Percentiles rank a stretch among this genome's conserved stretches.
Evolutionary conservation across 2,329 filamentous ascomycete species (phyloP).

Genomic region (Pseudofabraea citricarpa): DNA sequence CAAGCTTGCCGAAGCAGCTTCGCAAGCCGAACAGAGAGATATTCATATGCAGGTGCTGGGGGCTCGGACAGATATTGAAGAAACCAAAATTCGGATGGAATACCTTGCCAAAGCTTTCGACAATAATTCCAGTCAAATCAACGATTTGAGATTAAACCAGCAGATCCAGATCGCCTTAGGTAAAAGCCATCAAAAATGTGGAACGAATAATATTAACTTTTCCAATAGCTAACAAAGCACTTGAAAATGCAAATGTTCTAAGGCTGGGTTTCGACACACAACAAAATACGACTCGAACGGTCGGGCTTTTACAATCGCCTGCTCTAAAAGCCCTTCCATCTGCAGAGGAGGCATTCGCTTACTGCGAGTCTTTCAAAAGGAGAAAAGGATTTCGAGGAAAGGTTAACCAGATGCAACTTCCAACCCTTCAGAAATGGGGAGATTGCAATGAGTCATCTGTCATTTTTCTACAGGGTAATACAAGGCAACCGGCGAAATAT

Average conservation of each 20-base stretch:
- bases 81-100: not conserved
- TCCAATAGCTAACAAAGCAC: not conserved
- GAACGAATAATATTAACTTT: not conserved
- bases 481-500: not conserved
- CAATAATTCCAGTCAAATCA: not conserved
- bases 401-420: not conserved
- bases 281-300: not conserved
- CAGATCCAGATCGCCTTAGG: not conserved
- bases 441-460: not conserved
- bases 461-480: not conserved
- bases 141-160: not conserved
- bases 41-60: conserved; percentile 9
- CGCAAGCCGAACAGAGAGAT: conserved; percentile 15
- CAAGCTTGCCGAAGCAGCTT: conserved; percentile 8
- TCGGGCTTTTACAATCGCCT: not conserved
- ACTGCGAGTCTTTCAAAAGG: not conserved
- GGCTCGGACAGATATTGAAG: not conserved
- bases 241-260: not conserved
- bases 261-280: not conserved
- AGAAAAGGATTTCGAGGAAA: not conserved
- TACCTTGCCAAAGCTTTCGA: not conserved
- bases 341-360: not conserved
- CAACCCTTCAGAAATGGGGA: not conserved
- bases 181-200: not conserved
- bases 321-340: not conserved